These are phyloP conservation scores for Sphaerulina vaccinii DNA, from an alignment of 2,329 filamentous ascomycete genomes.

Conservation along the genomic window DNA sequence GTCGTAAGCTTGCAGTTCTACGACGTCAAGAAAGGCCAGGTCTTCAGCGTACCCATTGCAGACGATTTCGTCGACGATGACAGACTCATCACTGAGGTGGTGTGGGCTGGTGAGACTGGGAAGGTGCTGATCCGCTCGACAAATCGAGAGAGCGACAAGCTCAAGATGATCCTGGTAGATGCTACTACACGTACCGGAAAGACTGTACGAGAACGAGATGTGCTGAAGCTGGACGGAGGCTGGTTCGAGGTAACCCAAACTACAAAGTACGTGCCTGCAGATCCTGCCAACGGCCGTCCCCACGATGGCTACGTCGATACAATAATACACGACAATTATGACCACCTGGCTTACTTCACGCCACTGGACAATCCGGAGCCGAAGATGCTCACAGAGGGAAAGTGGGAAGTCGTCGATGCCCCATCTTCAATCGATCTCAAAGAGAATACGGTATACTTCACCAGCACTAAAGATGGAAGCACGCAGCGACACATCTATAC, in stretches of 20 bases:
- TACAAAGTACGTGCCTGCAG: slow-evolving; percentile 82
- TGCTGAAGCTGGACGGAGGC: slow-evolving; percentile 83
- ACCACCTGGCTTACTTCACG: slow-evolving; percentile 91
- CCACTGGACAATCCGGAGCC: slow-evolving; percentile 82
- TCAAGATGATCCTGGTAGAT: slow-evolving; percentile 84
- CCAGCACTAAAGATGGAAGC: slow-evolving; percentile 80
- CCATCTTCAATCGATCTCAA: slow-evolving; percentile 81
- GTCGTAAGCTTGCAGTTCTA: slow-evolving; percentile 86
- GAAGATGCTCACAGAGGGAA: slow-evolving; percentile 78
- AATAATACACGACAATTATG: slow-evolving; percentile 78
- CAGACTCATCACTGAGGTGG: slow-evolving; percentile 85
- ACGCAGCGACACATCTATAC: slow-evolving; percentile 91
- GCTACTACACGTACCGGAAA: slow-evolving; percentile 70
- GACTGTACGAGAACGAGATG: slow-evolving; percentile 75
- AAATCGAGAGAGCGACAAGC: slow-evolving; percentile 88
- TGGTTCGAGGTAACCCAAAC: slow-evolving; percentile 95
- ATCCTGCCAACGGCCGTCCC: slow-evolving; percentile 65
- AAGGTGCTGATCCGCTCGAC: slow-evolving; percentile 88
- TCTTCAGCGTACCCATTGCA: slow-evolving; percentile 75
- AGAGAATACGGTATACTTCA: slow-evolving; percentile 87
- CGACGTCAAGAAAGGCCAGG: slow-evolving; percentile 72
- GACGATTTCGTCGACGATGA: slow-evolving; percentile 78
- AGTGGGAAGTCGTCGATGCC: slow-evolving; percentile 88
- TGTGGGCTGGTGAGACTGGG: slow-evolving; percentile 74
- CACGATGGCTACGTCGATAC: slow-evolving; percentile 93